Evolutionary conservation across 257 asterid species (phyloP).

Genomic region (Cruciata laevipes): DNA sequence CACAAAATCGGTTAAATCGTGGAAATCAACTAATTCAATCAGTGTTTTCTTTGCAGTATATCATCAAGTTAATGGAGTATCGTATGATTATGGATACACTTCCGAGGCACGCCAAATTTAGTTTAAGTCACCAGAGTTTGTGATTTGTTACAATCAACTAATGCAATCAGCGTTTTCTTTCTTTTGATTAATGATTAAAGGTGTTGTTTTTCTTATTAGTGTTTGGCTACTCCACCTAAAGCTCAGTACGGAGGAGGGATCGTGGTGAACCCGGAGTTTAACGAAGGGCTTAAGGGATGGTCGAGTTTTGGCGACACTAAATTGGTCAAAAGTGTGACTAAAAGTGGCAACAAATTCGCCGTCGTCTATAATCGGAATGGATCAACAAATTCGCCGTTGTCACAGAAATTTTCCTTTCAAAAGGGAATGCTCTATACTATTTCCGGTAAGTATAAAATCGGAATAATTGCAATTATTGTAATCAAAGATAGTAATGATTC

Average conservation of each 20-base stretch:
- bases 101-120: conserved; percentile 31
- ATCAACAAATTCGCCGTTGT: conserved; percentile 22
- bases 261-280: conserved; percentile 45
- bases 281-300: conserved; percentile 45
- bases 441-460: conserved; percentile 20
- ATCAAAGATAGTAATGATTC: too few relatives aligned
- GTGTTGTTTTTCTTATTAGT: conserved; percentile 16
- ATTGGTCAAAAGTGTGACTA: conserved; percentile 20
- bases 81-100: conserved; percentile 42
- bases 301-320: conserved; percentile 27
- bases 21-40: neutral
- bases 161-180: too few relatives aligned
- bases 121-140: too few relatives aligned
- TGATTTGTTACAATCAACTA: too few relatives aligned
- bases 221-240: conserved; percentile 36
- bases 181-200: too few relatives aligned
- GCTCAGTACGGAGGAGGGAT: conserved; percentile 66
- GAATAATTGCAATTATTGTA: too few relatives aligned
- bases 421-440: conserved; percentile 42
- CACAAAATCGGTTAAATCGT: too few relatives aligned
- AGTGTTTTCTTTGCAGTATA: conserved; percentile 14
- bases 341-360: conserved; percentile 32
- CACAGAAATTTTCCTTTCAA: conserved; percentile 36
- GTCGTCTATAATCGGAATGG: conserved; percentile 31
- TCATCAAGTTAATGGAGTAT: conserved; percentile 28